Conservation (phyloP, 1,284 basidiomycete species). For the Ceraceosorus guamensis region DNA sequence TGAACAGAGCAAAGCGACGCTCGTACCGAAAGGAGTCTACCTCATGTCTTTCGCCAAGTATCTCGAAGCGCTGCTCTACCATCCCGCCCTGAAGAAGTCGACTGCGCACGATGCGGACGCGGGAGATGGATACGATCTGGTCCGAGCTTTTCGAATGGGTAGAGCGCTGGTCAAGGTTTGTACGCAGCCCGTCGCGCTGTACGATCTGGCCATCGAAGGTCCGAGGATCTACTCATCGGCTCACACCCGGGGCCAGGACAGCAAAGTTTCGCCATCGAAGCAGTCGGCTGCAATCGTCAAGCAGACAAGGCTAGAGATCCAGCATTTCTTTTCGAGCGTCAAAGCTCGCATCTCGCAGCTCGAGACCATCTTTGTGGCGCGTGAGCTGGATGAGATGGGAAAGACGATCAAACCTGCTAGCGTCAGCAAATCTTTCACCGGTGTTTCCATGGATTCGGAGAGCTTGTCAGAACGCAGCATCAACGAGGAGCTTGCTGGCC, state of each 20-base stretch:
- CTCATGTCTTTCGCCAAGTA: constrained; percentile 35
- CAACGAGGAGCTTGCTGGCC: no score
- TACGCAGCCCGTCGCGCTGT: constrained; percentile 24
- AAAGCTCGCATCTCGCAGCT: constrained; percentile 24
- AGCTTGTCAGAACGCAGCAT: no score
- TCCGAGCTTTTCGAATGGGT: constrained; percentile 28
- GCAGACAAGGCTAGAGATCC: constrained; percentile 32
- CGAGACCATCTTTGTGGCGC: constrained; percentile 28
- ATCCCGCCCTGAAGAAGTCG: constrained; percentile 20
- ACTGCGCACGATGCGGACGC: background rate
- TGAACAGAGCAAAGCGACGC: constrained; percentile 17
- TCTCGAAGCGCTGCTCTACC: constrained; percentile 34
- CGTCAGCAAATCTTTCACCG: no score
- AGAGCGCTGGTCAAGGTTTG: constrained; percentile 30
- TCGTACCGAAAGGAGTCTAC: constrained; percentile 35
- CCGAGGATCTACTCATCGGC: constrained; percentile 12
- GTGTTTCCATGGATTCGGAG: no score
- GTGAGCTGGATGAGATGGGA: constrained; percentile 38
- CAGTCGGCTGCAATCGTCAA: constrained; percentile 10
- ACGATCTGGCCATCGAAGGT: constrained; percentile 29
- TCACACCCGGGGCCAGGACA: no score
- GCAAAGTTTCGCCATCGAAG: background rate
- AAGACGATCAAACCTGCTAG: constrained; percentile 21
- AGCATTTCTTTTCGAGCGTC: constrained; percentile 32
- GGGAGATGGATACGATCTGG: constrained; percentile 4